Evolutionary conservation across 306 rosid species (phyloP), one percentile per base, ranked within the genome.

Genomic region (Ochetophila trinervis): DNA sequence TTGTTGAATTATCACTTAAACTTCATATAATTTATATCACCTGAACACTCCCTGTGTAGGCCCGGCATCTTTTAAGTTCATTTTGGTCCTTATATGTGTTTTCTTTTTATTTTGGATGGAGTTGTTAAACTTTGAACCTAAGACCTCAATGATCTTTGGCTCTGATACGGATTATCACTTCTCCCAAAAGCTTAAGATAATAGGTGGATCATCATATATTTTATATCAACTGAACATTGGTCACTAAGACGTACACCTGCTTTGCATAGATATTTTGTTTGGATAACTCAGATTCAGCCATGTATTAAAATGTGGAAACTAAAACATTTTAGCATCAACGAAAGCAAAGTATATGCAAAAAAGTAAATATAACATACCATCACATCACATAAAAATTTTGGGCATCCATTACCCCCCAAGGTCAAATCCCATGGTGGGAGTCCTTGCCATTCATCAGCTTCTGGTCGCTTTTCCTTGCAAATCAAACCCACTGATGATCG

Each of bases 311-410:
- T 8, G 23, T 53, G 63, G 51, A 63, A 56, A 53, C 20, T 63
- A 16, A 77, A 66, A 18, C 17, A 57, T 30, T 45, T 6, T 18
- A 76, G 58, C 53, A 30, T 52, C 53, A 70, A 51, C 69, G 24
- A 37, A 66, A 23, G 64, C 35, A 19, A 9, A 36, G 32, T 40
- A 32, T 63, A 72, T 53, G 44, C n/a, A 55, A 48, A 70, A 64
- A n/a, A 57, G 75, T 59, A 55, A 32, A 55, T 23, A 17, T 16
- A 35, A 21, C 75, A 75, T 82, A 92, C 98, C 96, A 92, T 92
- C 57, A 87, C 93, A 57, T 89, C 98, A 49, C 98, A 92, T 23
- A 92, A 77, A 83, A 92, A 89, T 82, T 84, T 85, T 32, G 98
- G 95, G 77, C 54, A 68, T 74, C 95, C 98, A 80, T 89, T 80